Evolutionary conservation across 2,329 filamentous ascomycete species (phyloP).

Genomic region (Scolecobasidium constrictum): DNA sequence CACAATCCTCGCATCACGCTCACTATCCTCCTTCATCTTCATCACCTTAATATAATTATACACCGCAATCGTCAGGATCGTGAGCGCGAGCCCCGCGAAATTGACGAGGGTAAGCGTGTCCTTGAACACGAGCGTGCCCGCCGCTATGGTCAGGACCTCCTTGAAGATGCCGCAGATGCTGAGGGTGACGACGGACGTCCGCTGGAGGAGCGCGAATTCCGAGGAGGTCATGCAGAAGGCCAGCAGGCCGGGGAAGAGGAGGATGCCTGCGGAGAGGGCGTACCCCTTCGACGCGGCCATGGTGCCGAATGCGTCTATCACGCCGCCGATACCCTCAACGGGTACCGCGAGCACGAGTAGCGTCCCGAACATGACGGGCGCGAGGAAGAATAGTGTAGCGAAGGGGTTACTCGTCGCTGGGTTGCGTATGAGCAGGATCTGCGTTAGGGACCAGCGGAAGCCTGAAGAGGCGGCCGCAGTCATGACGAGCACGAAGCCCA

Average conservation of each 20-base stretch:
- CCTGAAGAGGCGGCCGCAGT: constrained; percentile 89
- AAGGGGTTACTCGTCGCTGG: constrained; percentile 94
- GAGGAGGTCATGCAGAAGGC: constrained; percentile 95
- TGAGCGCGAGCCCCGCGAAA: constrained; percentile 75
- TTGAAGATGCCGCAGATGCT: constrained; percentile 98
- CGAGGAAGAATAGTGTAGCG: constrained; percentile 94
- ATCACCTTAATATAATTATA: constrained; percentile 95
- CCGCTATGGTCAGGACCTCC: constrained; percentile 90
- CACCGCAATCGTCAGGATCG: constrained; percentile 70
- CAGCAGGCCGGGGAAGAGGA: constrained; percentile 81
- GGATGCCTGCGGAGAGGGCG: constrained; percentile 55
- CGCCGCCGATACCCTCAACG: constrained; percentile 65
- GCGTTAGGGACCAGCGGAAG: constrained; percentile 96
- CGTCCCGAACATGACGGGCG: constrained; percentile 87
- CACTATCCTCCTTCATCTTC: constrained; percentile 74
- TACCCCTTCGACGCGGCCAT: constrained; percentile 60
- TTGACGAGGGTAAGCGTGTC: constrained; percentile 84
- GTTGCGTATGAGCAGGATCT: constrained; percentile 87
- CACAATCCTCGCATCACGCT: constrained; percentile 31
- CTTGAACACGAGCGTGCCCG: constrained; percentile 77
- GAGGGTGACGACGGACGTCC: constrained; percentile 89
- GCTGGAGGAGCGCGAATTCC: constrained; percentile 89
- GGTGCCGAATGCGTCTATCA: constrained; percentile 53
- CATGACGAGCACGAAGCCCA: constrained; percentile 88
- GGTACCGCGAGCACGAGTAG: constrained; percentile 72